phyloP scores from a whole-genome alignment of 371 early-diverging fungal genomes.

The Funneliformis caledonium region DNA sequence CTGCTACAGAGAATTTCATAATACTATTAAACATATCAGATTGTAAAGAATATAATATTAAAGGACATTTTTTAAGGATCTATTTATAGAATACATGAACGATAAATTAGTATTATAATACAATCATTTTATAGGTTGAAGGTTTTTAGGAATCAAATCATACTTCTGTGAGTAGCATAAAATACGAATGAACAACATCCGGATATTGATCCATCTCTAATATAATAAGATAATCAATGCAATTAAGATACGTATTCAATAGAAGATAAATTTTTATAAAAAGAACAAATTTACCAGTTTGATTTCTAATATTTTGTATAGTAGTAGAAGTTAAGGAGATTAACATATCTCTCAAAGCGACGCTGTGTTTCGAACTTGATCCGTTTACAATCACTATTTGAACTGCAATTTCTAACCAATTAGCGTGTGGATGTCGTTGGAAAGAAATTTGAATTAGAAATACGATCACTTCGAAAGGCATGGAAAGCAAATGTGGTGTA shows the following conservation, averaged over 20 bases:
- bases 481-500: slow-evolving; percentile 53
- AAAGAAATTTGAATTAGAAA: slow-evolving; percentile 52
- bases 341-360: slow-evolving; percentile 52
- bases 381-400: slow-evolving; percentile 64
- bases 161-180: slow-evolving; percentile 62
- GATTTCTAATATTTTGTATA: slow-evolving; percentile 54
- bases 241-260: background rate
- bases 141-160: background rate
- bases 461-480: slow-evolving; percentile 52
- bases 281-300: slow-evolving; percentile 50
- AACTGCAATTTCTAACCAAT: slow-evolving; percentile 62
- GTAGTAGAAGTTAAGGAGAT: slow-evolving; percentile 53
- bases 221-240: background rate
- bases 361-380: slow-evolving; percentile 48
- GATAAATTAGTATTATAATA: background rate
- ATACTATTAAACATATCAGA: slow-evolving; percentile 54
- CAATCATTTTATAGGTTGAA: background rate
- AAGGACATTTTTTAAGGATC: slow-evolving; percentile 60
- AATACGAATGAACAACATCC: slow-evolving; percentile 52
- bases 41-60: slow-evolving; percentile 61
- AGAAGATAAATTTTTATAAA: background rate
- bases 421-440: slow-evolving; percentile 51
- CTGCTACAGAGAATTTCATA: slow-evolving; percentile 59
- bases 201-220: slow-evolving; percentile 57
- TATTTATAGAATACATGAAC: slow-evolving; percentile 38